Evolutionary conservation across 352 stramenopile genomes (phyloP).

Genomic region (Phytophthora macrochlamydospora): DNA sequence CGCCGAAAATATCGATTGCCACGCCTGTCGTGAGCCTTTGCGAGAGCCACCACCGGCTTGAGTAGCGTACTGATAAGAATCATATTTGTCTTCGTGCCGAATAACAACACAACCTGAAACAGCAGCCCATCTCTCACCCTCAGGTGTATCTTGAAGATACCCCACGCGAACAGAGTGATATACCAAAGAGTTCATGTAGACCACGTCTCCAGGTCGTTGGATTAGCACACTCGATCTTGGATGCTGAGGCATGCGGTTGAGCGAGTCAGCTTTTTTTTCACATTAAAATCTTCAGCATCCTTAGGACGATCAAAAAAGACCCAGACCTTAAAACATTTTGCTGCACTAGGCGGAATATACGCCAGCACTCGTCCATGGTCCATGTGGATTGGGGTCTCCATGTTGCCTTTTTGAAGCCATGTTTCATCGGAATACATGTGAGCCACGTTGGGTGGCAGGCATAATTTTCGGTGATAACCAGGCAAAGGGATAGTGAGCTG

Average conservation of each 20-base stretch:
- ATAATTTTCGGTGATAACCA: background rate
- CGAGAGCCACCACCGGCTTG: background rate
- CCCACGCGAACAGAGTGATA: background rate
- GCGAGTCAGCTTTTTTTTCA: too few relatives aligned
- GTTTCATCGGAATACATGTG: background rate
- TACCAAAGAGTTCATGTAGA: background rate
- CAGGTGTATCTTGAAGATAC: background rate
- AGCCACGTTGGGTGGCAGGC: background rate
- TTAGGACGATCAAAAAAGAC: background rate
- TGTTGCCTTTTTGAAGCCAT: background rate
- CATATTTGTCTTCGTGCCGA: background rate
- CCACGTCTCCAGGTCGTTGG: background rate
- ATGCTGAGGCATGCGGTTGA: background rate
- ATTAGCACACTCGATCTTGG: background rate
- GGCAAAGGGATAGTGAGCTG: background rate
- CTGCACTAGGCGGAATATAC: background rate
- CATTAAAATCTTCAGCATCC: background rate
- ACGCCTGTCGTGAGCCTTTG: background rate
- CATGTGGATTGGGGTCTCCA: background rate
- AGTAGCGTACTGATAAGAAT: background rate
- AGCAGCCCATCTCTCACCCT: background rate
- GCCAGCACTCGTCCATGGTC: background rate
- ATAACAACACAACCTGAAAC: background rate
- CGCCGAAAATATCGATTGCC: background rate
- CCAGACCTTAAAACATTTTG: conserved; percentile 1